phyloP scores from a whole-genome alignment of 2,329 filamentous ascomycete genomes.

The Pseudogymnoascus destructans region DNA sequence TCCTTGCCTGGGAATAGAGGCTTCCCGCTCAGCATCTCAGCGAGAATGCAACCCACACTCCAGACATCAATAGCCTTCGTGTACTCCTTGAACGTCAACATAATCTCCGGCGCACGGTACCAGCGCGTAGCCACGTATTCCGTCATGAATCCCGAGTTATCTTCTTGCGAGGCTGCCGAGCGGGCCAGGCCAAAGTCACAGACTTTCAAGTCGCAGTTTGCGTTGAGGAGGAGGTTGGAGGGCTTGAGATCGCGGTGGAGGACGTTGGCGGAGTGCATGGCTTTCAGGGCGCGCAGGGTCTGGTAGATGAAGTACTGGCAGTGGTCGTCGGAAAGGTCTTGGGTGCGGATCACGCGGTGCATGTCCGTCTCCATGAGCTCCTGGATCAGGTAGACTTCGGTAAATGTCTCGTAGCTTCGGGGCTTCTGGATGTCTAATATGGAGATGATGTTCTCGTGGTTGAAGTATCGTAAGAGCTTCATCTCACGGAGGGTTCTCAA shows the following conservation, averaged over 20 bases:
- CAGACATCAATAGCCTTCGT: slow-evolving; percentile 99
- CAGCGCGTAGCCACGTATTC: slow-evolving; percentile 99
- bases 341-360: slow-evolving; percentile 96
- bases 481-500: slow-evolving; percentile 93
- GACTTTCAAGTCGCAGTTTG: slow-evolving; percentile 97
- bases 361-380: slow-evolving; percentile 99
- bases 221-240: slow-evolving; percentile 90
- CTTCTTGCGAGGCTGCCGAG: slow-evolving; percentile 91
- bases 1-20: slow-evolving; percentile 97
- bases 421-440: slow-evolving; percentile 99
- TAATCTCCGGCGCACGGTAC: slow-evolving; percentile 98
- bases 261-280: slow-evolving; percentile 98
- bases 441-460: slow-evolving; percentile 99
- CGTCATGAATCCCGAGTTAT: slow-evolving; percentile 99
- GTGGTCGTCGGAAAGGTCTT: slow-evolving; percentile 96
- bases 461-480: slow-evolving; percentile 98
- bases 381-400: slow-evolving; percentile 97
- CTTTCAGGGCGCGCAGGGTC: slow-evolving; percentile 91
- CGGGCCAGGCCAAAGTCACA: slow-evolving; percentile 95
- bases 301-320: slow-evolving; percentile 99
- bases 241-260: slow-evolving; percentile 95
- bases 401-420: slow-evolving; percentile 87
- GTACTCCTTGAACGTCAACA: slow-evolving; percentile 99
- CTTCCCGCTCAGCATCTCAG: slow-evolving; percentile 98
- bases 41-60: slow-evolving; percentile 96